phyloP scores from a whole-genome alignment of 2,329 filamentous ascomycete genomes.

The Diaporthe caulivora region DNA sequence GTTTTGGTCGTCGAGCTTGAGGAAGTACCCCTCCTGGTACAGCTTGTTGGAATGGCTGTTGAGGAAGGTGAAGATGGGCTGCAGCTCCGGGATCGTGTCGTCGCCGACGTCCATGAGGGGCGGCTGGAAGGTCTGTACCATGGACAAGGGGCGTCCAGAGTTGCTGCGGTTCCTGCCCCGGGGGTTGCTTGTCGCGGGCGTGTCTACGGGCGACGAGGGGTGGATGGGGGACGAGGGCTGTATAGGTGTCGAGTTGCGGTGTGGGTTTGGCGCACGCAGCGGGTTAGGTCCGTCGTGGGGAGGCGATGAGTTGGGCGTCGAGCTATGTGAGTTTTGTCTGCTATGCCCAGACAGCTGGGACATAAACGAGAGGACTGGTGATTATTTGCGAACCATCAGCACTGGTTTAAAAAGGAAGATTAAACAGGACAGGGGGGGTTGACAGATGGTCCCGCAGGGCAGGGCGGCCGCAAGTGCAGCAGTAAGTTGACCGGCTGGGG shows the following conservation, averaged over 20 bases:
- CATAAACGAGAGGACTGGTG: slow-evolving; percentile 87
- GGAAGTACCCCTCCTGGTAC: slow-evolving; percentile 97
- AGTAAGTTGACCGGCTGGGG: slow-evolving; percentile 32
- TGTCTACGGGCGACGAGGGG: slow-evolving; percentile 55
- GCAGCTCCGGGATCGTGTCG: slow-evolving; percentile 91
- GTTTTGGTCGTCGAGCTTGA: slow-evolving; percentile 96
- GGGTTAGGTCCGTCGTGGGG: slow-evolving; percentile 49
- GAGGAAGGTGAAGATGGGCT: slow-evolving; percentile 92
- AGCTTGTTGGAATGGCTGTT: slow-evolving; percentile 97
- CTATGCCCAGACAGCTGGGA: slow-evolving; percentile 75
- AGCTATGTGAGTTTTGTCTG: slow-evolving; percentile 54
- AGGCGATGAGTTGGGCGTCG: slow-evolving; percentile 60
- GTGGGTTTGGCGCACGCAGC: slow-evolving; percentile 33
- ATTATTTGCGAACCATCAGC: slow-evolving; percentile 38
- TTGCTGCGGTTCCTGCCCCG: slow-evolving; percentile 59
- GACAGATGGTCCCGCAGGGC: slow-evolving; percentile 25
- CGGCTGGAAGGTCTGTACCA: slow-evolving; percentile 87
- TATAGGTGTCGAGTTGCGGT: slow-evolving; percentile 46
- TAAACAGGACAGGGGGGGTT: slow-evolving; percentile 31
- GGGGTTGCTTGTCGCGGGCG: slow-evolving; percentile 56
- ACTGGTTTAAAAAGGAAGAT: slow-evolving; percentile 33
- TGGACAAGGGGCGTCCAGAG: slow-evolving; percentile 80
- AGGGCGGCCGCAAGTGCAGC: slow-evolving; percentile 26
- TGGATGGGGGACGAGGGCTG: slow-evolving; percentile 48
- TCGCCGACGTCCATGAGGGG: slow-evolving; percentile 86